These are phyloP conservation scores for Sporothrix phasma DNA, from an alignment of 2,329 filamentous ascomycete species.

Conservation along the genomic window DNA sequence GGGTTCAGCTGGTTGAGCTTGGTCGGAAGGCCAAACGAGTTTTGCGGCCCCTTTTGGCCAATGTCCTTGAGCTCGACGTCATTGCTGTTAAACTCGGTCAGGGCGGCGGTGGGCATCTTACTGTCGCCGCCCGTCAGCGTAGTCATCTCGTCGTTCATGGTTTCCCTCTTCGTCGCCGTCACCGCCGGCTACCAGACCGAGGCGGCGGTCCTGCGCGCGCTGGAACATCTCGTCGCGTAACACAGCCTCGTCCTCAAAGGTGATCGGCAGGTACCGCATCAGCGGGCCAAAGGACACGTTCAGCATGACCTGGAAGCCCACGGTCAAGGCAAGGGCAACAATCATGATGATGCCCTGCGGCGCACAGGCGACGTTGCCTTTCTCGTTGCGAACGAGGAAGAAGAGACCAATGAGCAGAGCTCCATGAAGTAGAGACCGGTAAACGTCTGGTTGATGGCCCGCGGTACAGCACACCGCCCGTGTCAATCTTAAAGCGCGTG, in stretches of 20 bases:
- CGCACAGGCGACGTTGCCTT: slow-evolving; percentile 48
- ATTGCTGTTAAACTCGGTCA: slow-evolving; percentile 20
- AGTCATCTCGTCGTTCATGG: slow-evolving; percentile 25
- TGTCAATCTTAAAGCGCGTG: slow-evolving; percentile 79
- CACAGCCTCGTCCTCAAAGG: slow-evolving; percentile 88
- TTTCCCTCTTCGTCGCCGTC: slow-evolving; percentile 30
- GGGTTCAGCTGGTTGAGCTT: slow-evolving; percentile 32
- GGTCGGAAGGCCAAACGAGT: slow-evolving; percentile 20
- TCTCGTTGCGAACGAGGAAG: slow-evolving; percentile 58
- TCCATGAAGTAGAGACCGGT: slow-evolving; percentile 94
- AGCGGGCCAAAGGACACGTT: slow-evolving; percentile 79
- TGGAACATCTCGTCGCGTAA: slow-evolving; percentile 85
- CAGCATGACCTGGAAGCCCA: slow-evolving; percentile 67
- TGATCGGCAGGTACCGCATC: slow-evolving; percentile 83
- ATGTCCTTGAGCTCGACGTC: slow-evolving; percentile 31
- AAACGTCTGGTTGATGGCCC: slow-evolving; percentile 90
- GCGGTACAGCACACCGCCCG: slow-evolving; percentile 81
- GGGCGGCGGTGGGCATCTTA: background rate
- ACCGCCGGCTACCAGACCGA: slow-evolving; percentile 50
- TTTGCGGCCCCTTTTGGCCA: slow-evolving; percentile 13
- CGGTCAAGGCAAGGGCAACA: slow-evolving; percentile 58
- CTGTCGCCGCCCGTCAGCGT: slow-evolving; percentile 22
- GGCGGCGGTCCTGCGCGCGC: slow-evolving; percentile 60
- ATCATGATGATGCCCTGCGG: slow-evolving; percentile 82
- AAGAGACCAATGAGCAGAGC: slow-evolving; percentile 81